These are phyloP conservation scores for Phanerodontia chrysosporium DNA, from an alignment of 768 basidiomycete genomes.

Conservation along the genomic window DNA sequence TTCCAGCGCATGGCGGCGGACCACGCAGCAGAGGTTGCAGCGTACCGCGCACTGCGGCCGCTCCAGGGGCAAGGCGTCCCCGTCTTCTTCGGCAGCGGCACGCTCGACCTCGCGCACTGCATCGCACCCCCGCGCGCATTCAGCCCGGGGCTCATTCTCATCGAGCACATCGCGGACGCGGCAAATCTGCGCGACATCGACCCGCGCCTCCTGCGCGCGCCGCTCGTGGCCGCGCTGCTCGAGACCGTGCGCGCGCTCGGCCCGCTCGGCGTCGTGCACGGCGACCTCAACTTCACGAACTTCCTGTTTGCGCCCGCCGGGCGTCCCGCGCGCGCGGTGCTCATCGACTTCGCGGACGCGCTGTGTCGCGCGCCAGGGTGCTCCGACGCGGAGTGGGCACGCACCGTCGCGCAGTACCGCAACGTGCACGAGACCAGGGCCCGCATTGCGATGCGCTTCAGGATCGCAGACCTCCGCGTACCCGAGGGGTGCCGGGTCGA, in stretches of 20 bases:
- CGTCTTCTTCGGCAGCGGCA: background rate
- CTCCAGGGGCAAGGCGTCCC: background rate
- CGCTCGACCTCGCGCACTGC: background rate
- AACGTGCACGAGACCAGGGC: background rate
- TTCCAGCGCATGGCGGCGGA: background rate
- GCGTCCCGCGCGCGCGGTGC: background rate
- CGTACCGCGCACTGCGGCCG: background rate
- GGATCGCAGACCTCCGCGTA: background rate
- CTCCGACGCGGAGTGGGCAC: background rate
- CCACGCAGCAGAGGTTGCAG: background rate
- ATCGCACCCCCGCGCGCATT: background rate
- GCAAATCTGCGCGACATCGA: background rate
- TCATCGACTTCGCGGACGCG: background rate
- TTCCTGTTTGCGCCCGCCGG: background rate
- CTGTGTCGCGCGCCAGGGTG: background rate
- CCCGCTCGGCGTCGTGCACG: background rate
- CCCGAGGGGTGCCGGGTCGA: background rate
- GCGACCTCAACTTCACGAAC: slow-evolving; percentile 1
- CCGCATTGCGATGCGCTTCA: background rate
- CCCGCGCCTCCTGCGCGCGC: background rate
- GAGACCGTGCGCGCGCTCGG: background rate
- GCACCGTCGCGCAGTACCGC: background rate
- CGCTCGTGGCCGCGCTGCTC: background rate
- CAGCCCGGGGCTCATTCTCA: background rate
- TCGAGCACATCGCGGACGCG: slow-evolving; percentile 3